These are phyloP conservation scores for Paraconiothyrium brasiliense DNA, from an alignment of 2,329 filamentous ascomycete genomes.

Conservation along the genomic window DNA sequence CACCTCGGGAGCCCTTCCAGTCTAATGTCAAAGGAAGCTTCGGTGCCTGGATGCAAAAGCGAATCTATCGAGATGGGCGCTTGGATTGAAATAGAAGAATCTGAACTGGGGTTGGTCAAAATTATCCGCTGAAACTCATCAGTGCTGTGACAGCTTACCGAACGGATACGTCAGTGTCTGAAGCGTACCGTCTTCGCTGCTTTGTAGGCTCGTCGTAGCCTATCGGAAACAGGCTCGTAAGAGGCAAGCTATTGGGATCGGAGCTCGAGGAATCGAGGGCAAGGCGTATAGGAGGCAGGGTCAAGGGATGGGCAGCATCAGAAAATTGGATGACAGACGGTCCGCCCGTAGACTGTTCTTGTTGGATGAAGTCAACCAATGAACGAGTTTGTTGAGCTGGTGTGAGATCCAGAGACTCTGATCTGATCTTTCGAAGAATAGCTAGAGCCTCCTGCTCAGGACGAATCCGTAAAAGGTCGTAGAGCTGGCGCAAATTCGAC, in stretches of 20 bases:
- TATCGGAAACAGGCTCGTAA: slow-evolving; percentile 29
- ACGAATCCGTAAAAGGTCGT: slow-evolving; percentile 40
- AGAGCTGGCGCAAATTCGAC: slow-evolving; percentile 42
- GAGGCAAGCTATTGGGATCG: slow-evolving; percentile 26
- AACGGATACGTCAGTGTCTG: slow-evolving; percentile 37
- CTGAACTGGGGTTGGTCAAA: slow-evolving; percentile 46
- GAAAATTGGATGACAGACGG: slow-evolving; percentile 13
- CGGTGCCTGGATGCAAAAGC: slow-evolving; percentile 24
- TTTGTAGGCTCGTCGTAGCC: slow-evolving; percentile 30
- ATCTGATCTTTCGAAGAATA: slow-evolving; percentile 38
- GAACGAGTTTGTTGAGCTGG: slow-evolving; percentile 38
- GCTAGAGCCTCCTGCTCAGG: slow-evolving; percentile 43
- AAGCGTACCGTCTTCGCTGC: slow-evolving; percentile 37
- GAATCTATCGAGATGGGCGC: slow-evolving; percentile 34
- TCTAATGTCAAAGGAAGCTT: slow-evolving; percentile 27
- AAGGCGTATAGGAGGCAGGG: slow-evolving; percentile 40
- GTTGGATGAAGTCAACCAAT: slow-evolving; percentile 35
- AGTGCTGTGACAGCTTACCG: slow-evolving; percentile 31
- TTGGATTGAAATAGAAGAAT: slow-evolving; percentile 28
- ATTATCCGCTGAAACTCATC: slow-evolving; percentile 16
- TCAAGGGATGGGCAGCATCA: slow-evolving; percentile 26
- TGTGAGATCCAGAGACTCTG: slow-evolving; percentile 27
- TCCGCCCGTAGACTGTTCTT: slow-evolving; percentile 22
- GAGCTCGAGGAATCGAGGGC: slow-evolving; percentile 35
- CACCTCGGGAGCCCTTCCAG: slow-evolving; percentile 31